Base-by-base conservation (phyloP, 352 stramenopile species). In the Phytopythium vexans region DNA sequence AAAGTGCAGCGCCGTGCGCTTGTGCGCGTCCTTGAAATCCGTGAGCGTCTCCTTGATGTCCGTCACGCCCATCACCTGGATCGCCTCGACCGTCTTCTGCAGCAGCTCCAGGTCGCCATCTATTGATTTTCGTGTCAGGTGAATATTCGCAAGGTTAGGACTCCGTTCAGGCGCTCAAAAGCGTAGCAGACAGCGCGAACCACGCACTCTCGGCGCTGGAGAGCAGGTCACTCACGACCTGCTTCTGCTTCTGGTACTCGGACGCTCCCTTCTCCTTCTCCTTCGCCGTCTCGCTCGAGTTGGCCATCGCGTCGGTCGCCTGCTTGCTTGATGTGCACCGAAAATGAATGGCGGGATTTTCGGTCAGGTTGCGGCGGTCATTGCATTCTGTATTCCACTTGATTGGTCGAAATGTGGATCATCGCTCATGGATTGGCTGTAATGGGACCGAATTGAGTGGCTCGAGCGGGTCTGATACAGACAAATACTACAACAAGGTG, bases 21-120 rank as follows among this genome's bases (percentile, higher is more conserved):
- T 86, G 64, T 93, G 77, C 41, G 76, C 82, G 63, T 93, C 82
- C 56, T 89, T 89, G 64, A 88, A 93, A 46, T 85, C 78, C 59
- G 53, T 74, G 27, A 93, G 64, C 46, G 81, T 71, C 42, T 72
- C 68, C 58, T 80, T 80, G n/a, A 70, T 54, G 53, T 81, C 77
- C 45, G 72, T 72, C 48, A 74, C 70, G 50, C 78, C 76, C 65
- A 86, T 82, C 41, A 74, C 64, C 45, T 86, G 68, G 56, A 91
- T 70, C 11, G 58, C 52, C 54, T 79, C 62, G 34, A 88, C 56
- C n/a, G 76, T 84, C 58, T 77, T 87, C 64, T 89, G 52, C 37
- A 93, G 57, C 39, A 75, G 55, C 52, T 84, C 69, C 49, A 93
- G 12, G 57, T 93, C 80, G 38, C 82, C 82, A 74, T 89, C 82